Base-by-base conservation (phyloP, 176 grass and related monocot species). In the Ensete ventricosum region DNA sequence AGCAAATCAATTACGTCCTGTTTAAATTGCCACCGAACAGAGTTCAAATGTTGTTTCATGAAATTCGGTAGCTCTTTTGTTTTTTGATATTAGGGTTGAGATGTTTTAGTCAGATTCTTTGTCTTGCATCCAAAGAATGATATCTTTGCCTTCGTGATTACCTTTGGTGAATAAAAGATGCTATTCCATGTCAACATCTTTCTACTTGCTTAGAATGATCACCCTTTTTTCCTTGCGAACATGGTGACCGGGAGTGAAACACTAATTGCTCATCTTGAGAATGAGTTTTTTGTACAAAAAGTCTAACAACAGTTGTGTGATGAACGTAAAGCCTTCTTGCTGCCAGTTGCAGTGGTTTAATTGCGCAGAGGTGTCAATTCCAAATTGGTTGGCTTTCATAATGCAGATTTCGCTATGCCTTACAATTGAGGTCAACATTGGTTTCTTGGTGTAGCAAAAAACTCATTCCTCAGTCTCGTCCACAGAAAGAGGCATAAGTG, bases 371-470 rank as follows among this genome's bases (percentile, higher is more conserved):
- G 20, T 80, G 78, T 69, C 69, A 80, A 64, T 80, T 80, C 73
- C 50, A 57, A 27, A 73, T 73, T 72, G 78, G 78, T 80, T 80
- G 78, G 69, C 78, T 80, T 73, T 80, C 78, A 52, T 80, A 80
- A 80, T 80, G 78, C 78, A 80, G 78, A 80, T 80, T 53, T 71
- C 27, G 55, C 69, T 64, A 80, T 50, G 49, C 69, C 17, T 73
- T 73, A 50, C 69, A 29, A 70, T 73, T 80, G 48, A 71, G 78
- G 69, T 80, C 69, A 73, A 73, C 78, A 80, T 55, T 69, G 65
- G 52, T 58, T 69, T 69, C 77, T 48, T 77, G 67, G 67, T 65
- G 74, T 77, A 77, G 58, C 74, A 77, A 77, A 50, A 63, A 62
- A 64, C 59, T 52, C 74, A 64, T 77, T 77, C 74, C 23, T 64